Conservation (phyloP, 345 rosid species). For the Hibiscus trionum region DNA sequence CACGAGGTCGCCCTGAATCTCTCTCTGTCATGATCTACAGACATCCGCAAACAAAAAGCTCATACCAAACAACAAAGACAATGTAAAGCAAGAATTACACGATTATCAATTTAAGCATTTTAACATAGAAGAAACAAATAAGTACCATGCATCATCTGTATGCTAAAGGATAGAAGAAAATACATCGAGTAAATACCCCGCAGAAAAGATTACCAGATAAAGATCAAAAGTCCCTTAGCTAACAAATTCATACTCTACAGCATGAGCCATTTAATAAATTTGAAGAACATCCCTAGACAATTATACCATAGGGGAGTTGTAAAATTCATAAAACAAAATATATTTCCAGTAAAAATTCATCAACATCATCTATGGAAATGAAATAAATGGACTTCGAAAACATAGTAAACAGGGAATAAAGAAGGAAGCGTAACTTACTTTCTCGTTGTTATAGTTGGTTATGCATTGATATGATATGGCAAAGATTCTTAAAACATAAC, state of each 20-base stretch:
- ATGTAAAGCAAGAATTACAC: conserved; percentile 12
- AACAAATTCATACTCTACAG: no score
- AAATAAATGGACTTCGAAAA: not conserved
- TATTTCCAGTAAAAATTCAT: not conserved
- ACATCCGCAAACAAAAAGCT: conserved; percentile 29
- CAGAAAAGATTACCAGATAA: no score
- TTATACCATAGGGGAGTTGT: not conserved
- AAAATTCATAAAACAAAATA: not conserved
- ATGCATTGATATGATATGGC: conserved; percentile 23
- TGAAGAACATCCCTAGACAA: not conserved
- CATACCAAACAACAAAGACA: conserved; percentile 22
- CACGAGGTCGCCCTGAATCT: conserved; percentile 91
- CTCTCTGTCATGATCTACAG: conserved; percentile 93
- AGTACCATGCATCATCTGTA: not conserved
- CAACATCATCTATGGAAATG: not conserved
- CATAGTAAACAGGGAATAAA: not conserved
- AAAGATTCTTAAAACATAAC: conserved; percentile 23
- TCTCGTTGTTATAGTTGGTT: conserved; percentile 18
- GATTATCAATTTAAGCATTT: not conserved
- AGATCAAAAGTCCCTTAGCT: no score
- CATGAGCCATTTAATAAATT: not conserved
- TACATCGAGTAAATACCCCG: not conserved
- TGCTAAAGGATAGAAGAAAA: not conserved
- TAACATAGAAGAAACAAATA: not conserved
- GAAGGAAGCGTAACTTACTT: conserved; percentile 29